Base-by-base conservation (phyloP, 129 eudicot genomes). In the Rutidosis leptorrhynchoides region DNA sequence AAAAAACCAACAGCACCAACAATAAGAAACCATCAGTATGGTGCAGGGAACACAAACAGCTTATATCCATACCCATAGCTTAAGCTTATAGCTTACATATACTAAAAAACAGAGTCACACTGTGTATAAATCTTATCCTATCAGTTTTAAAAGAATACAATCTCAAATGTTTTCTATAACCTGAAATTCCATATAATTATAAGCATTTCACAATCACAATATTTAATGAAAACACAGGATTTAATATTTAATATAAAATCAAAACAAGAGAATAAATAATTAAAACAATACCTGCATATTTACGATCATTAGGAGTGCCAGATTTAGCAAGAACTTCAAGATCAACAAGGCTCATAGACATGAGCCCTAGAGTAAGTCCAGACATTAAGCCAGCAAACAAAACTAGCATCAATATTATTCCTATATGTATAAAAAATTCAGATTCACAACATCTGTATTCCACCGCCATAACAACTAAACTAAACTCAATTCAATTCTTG, bases 311-410 rank as follows among this genome's bases (percentile, higher is more conserved):
- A 0, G 98, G 98, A 63, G 92, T 83, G 0, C 98, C 98, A 22
- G 98, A 83, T 84, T 88, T 86, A 23, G 92, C 96, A 42, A 93
- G 95, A 69, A 93, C 96, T 46, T 93, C 98, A 32, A 93, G 96
- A 83, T 93, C 98, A 74, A 93, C 98, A n/a, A 93, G 88, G 66
- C 95, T 89, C 74, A 93, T 63, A 7, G 98, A 93, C 98, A 93
- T 93, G 61, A 93, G 95, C 5, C 98, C 98, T 75, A 93, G 28
- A 62, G 98, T 92, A 64, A 92, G 95, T 7, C 98, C 98, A 29
- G 98, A 92, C 98, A 92, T 92, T 64, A 88, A 26, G 6, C 98
- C 98, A 12, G 98, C 98, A 57, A 92, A 92, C 29, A 72, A 23
- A 29, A 92, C 97, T 53, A 91, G 60, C 16, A 85, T 55, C 35